Percentiles rank a stretch among this genome's conserved stretches.
Evolutionary conservation across 805 yeast species (phyloP).

Genomic region (Ogataea polymorpha): DNA sequence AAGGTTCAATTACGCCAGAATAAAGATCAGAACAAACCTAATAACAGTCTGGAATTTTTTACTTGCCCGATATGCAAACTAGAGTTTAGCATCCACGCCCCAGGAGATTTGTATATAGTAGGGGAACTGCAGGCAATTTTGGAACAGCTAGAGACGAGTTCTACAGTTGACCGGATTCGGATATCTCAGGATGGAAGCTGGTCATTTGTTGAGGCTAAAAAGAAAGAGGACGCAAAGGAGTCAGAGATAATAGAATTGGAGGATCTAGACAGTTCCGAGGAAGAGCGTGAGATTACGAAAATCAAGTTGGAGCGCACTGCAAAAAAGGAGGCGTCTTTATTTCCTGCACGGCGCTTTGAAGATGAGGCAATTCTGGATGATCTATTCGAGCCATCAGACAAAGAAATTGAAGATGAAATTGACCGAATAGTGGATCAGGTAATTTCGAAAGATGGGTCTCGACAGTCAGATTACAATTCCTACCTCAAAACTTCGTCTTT

Average conservation of each 20-base stretch:
- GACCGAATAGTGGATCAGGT: slow-evolving; percentile 18
- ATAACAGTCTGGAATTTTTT: slow-evolving; percentile 31
- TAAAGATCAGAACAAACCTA: slow-evolving; percentile 16
- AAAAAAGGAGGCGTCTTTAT: not conserved
- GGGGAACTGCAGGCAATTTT: slow-evolving; percentile 31
- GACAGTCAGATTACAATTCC: not conserved
- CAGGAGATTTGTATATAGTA: slow-evolving; percentile 33
- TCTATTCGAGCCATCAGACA: slow-evolving; percentile 13
- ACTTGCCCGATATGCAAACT: slow-evolving; percentile 35
- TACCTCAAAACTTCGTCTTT: not conserved
- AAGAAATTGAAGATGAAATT: slow-evolving; percentile 12
- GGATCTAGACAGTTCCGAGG: slow-evolving; percentile 14
- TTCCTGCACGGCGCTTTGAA: not conserved
- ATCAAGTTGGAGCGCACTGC: slow-evolving; percentile 4
- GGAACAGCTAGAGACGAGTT: slow-evolving; percentile 13
- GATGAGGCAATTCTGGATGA: slow-evolving; percentile 10
- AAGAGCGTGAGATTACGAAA: slow-evolving; percentile 12
- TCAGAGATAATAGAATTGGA: slow-evolving; percentile 22
- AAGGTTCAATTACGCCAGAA: slow-evolving; percentile 19
- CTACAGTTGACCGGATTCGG: slow-evolving; percentile 24
- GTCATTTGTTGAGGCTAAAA: slow-evolving; percentile 15
- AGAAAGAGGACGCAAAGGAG: slow-evolving; percentile 2
- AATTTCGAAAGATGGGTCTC: not conserved
- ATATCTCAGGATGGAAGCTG: slow-evolving; percentile 29
- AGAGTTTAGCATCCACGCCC: slow-evolving; percentile 31